These are phyloP conservation scores for Rhypophila decipiens DNA, from an alignment of 495 filamentous ascomycete genomes.

Conservation along the genomic window DNA sequence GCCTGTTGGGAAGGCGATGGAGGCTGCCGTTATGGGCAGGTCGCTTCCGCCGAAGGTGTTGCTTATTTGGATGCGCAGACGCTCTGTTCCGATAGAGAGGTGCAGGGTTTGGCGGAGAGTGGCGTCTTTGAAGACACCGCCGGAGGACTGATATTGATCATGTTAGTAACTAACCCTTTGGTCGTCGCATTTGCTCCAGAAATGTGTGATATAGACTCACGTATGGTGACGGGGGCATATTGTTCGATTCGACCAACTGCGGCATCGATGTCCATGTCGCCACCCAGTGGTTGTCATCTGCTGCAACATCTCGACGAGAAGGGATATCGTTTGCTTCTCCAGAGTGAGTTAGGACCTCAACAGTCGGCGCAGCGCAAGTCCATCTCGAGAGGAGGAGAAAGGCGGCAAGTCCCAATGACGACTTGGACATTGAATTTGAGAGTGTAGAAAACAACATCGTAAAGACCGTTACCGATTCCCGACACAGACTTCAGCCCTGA, in stretches of 20 bases:
- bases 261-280: slow-evolving; percentile 63
- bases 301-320: not conserved
- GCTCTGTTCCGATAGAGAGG: slow-evolving; percentile 46
- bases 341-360: not conserved
- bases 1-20: slow-evolving; percentile 47
- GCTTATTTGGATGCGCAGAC: slow-evolving; percentile 57
- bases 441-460: too few relatives aligned
- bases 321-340: not conserved
- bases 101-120: slow-evolving; percentile 65
- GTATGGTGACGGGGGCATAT: slow-evolving; percentile 55
- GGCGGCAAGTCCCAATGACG: slow-evolving; percentile 2
- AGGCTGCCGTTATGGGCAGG: slow-evolving; percentile 54
- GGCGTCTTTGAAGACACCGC: slow-evolving; percentile 41
- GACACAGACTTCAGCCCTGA: too few relatives aligned
- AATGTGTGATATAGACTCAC: slow-evolving; percentile 30
- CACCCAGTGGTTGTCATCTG: slow-evolving; percentile 49
- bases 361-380: slow-evolving; percentile 4
- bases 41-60: slow-evolving; percentile 61
- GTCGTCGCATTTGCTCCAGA: not conserved
- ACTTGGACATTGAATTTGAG: too few relatives aligned
- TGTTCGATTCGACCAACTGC: slow-evolving; percentile 55
- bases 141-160: slow-evolving; percentile 6
- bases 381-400: slow-evolving; percentile 2
- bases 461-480: too few relatives aligned
- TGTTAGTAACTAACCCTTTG: not conserved